Base-by-base conservation (phyloP, 2,329 filamentous ascomycete genomes). In the Colletotrichum tofieldiae region DNA sequence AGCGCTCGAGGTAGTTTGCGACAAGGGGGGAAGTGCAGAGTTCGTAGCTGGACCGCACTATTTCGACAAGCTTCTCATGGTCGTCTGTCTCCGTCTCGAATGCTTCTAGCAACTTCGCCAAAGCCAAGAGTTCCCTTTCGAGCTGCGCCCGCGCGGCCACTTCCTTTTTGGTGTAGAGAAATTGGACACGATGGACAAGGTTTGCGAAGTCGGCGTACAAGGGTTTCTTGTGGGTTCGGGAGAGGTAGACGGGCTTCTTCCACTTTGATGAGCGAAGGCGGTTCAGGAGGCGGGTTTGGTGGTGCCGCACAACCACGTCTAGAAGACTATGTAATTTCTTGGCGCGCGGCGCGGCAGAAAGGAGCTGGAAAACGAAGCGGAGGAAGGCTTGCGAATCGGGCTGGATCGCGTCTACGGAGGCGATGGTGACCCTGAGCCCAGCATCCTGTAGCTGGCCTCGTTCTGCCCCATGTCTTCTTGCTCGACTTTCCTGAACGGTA, bases 161-260 rank as follows among this genome's bases (percentile, higher is more conserved):
- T 45, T 74, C 73, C 39, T 54, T 65, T n/a, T 71, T 73, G 43
- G 37, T 56, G 35, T 73, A 74, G 5, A 73, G 54, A 14, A 74
- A 64, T 5, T 73, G 64, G n/a, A 52, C 45, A 37, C 73, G 71
- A 26, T 73, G 71, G 9, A 65, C 39, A 23, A 74, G 67, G 29
- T 70, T 72, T 14, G 63, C 23, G 18, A 74, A 71, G 56, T 74
- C 73, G 58, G 73, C 71, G 45, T 72, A 55, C 23, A 74, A 61
- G 29, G 73, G 67, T 47, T 73, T 74, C 56, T 74, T 74, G 60
- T 74, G 73, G 18, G 73, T 74, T 39, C 73, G 67, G 29, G 71
- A 55, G 7, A 74, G 71, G 29, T 74, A 74, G 26, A 45, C 23
- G 5, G 73, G 73, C 49, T 74, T 74, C n/a, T 52, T 63, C 73